Percentiles rank a stretch among this genome's conserved stretches.
Evolutionary conservation across 1,139 yeast species (phyloP).

Genomic region (Candida pseudoviswanathii): DNA sequence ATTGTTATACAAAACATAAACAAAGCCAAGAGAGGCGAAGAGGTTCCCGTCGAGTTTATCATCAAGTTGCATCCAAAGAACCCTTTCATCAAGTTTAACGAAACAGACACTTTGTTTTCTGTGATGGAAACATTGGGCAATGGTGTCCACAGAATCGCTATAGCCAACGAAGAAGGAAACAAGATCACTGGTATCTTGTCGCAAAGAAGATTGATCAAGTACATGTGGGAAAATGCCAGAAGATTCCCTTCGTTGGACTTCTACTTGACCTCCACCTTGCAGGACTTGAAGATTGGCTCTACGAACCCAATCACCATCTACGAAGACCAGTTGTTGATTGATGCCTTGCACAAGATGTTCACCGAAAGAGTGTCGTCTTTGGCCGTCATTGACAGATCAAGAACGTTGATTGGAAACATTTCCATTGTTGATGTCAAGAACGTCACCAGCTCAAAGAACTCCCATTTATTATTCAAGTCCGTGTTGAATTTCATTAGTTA

Average conservation of each 20-base stretch:
- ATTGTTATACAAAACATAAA: slow-evolving; percentile 33
- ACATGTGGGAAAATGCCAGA: slow-evolving; percentile 90
- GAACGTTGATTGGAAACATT: slow-evolving; percentile 82
- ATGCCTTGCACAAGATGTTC: slow-evolving; percentile 86
- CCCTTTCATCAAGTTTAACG: slow-evolving; percentile 77
- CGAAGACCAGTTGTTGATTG: slow-evolving; percentile 85
- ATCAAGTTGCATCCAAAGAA: slow-evolving; percentile 81
- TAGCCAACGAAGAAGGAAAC: slow-evolving; percentile 52
- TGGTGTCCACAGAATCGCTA: slow-evolving; percentile 92
- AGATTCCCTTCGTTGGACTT: slow-evolving; percentile 80
- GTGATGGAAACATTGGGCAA: slow-evolving; percentile 86
- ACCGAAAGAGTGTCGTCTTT: slow-evolving; percentile 81
- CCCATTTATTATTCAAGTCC: slow-evolving; percentile 75
- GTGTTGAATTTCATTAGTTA: slow-evolving; percentile 88
- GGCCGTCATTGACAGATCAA: slow-evolving; percentile 86
- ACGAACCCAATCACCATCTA: slow-evolving; percentile 71
- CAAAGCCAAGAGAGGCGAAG: slow-evolving; percentile 64
- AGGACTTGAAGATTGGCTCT: slow-evolving; percentile 71
- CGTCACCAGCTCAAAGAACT: slow-evolving; percentile 82
- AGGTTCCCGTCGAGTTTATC: slow-evolving; percentile 80
- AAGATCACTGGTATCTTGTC: slow-evolving; percentile 76
- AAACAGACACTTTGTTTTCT: slow-evolving; percentile 63
- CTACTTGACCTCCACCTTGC: slow-evolving; percentile 64
- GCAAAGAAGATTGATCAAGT: slow-evolving; percentile 81
- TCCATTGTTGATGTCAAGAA: slow-evolving; percentile 91